Evolutionary conservation across 257 asterid species (phyloP).

Genomic region (Dorcoceras hygrometricum): DNA sequence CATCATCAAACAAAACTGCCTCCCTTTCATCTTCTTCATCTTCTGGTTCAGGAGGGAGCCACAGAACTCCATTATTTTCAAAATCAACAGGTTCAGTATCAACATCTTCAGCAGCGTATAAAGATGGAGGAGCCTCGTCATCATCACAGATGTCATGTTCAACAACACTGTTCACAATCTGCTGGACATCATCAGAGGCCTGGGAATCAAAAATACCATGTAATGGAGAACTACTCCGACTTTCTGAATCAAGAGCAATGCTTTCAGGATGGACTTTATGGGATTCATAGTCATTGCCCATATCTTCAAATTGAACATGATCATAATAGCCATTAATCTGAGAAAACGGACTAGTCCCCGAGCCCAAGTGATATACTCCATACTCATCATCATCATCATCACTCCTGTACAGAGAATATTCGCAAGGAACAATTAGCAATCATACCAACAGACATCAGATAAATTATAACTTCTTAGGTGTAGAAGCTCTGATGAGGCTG

Average conservation of each 20-base stretch:
- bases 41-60: slow-evolving; percentile 99
- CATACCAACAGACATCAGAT: slow-evolving; percentile 8
- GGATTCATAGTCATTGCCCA: slow-evolving; percentile 43
- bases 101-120: slow-evolving; percentile 64
- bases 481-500: slow-evolving; percentile 14
- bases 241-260: slow-evolving; percentile 49
- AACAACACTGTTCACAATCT: slow-evolving; percentile 38
- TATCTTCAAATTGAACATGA: slow-evolving; percentile 48
- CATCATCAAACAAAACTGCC: slow-evolving; percentile 58
- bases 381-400: slow-evolving; percentile 72
- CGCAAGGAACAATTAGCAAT: slow-evolving; percentile 17
- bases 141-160: slow-evolving; percentile 63
- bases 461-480: slow-evolving; percentile 9
- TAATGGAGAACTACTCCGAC: slow-evolving; percentile 38
- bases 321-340: slow-evolving; percentile 54
- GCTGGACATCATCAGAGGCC: slow-evolving; percentile 45
- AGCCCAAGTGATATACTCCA: slow-evolving; percentile 46
- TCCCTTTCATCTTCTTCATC: slow-evolving; percentile 90
- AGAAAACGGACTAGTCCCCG: slow-evolving; percentile 46
- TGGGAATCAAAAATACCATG: slow-evolving; percentile 42
- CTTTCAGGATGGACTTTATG: slow-evolving; percentile 61
- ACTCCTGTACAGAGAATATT: slow-evolving; percentile 54
- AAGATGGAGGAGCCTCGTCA: slow-evolving; percentile 73
- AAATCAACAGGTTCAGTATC: slow-evolving; percentile 76
- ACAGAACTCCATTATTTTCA: slow-evolving; percentile 82